A percentile compares a stretch with the other conserved stretches of the same genome.
These are phyloP conservation scores for Clarireedia hainanense DNA, from an alignment of 2,329 filamentous ascomycete genomes.

Conservation along the genomic window DNA sequence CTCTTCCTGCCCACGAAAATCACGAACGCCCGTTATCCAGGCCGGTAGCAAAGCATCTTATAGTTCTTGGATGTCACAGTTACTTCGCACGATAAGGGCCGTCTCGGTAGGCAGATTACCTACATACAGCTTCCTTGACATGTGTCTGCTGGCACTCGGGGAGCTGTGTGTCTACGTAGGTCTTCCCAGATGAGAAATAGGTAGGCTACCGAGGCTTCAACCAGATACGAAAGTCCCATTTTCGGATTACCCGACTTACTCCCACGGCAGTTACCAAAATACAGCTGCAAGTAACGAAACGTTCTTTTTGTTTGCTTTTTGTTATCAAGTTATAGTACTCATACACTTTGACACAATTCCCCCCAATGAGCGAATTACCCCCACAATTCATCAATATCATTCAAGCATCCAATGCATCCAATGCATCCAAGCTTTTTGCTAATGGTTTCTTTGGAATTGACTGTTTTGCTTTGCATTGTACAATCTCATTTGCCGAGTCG, in stretches of 20 bases:
- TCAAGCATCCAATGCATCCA: background rate
- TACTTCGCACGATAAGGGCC: background rate
- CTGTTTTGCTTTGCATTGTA: too few relatives aligned
- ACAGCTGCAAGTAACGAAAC: background rate
- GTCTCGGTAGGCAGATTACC: background rate
- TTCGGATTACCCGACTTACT: slow-evolving; percentile 2
- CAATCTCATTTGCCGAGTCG: background rate
- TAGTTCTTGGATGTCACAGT: background rate
- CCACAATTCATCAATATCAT: background rate
- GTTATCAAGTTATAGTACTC: background rate
- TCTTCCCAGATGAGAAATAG: too few relatives aligned
- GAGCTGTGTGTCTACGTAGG: too few relatives aligned
- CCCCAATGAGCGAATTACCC: background rate
- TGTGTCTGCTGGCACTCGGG: background rate
- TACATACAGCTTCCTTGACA: background rate
- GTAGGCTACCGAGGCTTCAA: background rate
- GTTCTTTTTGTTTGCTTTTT: background rate
- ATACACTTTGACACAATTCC: too few relatives aligned
- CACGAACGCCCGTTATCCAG: background rate
- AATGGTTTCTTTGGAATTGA: too few relatives aligned
- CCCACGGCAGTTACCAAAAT: slow-evolving; percentile 8
- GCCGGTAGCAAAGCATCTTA: background rate
- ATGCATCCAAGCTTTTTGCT: too few relatives aligned
- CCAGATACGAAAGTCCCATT: background rate
- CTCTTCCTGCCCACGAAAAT: slow-evolving; percentile 5